Evolutionary conservation across 2,329 filamentous ascomycete species (phyloP).

Genomic region (Fusarium nodosum): DNA sequence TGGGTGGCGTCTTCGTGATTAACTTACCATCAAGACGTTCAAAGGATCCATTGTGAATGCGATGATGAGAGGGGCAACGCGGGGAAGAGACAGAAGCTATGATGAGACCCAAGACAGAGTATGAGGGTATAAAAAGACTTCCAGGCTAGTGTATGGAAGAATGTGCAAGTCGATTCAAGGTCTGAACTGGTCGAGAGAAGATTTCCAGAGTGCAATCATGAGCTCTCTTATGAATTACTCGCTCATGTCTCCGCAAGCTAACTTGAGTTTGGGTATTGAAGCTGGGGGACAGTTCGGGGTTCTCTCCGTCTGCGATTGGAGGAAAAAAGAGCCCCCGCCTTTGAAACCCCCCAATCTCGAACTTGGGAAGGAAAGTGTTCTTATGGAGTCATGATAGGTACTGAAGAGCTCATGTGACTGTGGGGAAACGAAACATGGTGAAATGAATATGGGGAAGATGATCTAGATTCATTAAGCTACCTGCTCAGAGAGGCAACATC

Average conservation of each 20-base stretch:
- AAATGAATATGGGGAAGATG: slow-evolving; percentile 3
- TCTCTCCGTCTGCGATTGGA: slow-evolving; percentile 50
- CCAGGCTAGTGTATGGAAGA: not conserved
- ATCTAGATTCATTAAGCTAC: slow-evolving; percentile 13
- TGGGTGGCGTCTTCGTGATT: not conserved
- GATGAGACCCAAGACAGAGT: slow-evolving; percentile 24
- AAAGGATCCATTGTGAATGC: slow-evolving; percentile 66
- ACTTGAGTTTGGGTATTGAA: slow-evolving; percentile 8
- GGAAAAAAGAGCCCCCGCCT: slow-evolving; percentile 43
- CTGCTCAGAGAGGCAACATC: not conserved
- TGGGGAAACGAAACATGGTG: slow-evolving; percentile 15
- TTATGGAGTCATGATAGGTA: slow-evolving; percentile 41
- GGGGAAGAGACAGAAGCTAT: slow-evolving; percentile 44
- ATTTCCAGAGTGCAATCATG: slow-evolving; percentile 18
- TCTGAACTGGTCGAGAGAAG: slow-evolving; percentile 5
- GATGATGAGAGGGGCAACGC: slow-evolving; percentile 38
- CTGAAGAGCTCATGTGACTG: slow-evolving; percentile 27
- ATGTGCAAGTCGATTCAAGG: not conserved
- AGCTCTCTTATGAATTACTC: slow-evolving; percentile 43
- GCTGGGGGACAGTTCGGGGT: slow-evolving; percentile 41
- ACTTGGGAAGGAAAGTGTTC: slow-evolving; percentile 13
- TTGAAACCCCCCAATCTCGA: slow-evolving; percentile 43
- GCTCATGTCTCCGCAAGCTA: slow-evolving; percentile 42
- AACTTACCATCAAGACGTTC: slow-evolving; percentile 75
- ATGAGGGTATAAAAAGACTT: slow-evolving; percentile 14